Evolutionary conservation across 495 filamentous ascomycete species (phyloP), one percentile per base, ranked within the genome.

Genomic region (Entonaema liquescens): DNA sequence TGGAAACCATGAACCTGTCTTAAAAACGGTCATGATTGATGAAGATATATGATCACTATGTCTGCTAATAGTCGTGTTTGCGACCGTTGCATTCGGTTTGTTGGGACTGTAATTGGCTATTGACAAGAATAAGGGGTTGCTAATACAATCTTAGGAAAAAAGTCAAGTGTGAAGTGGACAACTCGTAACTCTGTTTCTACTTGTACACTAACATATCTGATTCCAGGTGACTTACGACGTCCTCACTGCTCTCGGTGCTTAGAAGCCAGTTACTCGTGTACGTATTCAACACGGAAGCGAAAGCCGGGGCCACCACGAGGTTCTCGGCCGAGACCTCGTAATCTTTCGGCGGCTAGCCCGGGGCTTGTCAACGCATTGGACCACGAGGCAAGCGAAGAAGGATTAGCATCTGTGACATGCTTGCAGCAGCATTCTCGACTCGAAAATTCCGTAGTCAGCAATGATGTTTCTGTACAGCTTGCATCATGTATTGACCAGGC

Each of bases 291-390:
- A 28, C 57, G 57, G 38, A 71, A 60, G 47, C 71, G 67, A 59
- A 78, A 74, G 55, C 76, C 75, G 9, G 75, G 75, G 5, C 74
- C 74, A 15, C 59, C 70, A 1, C 65, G 72, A 50, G 71, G 71
- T 2, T 36, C 62, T 29, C 74, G 62, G 9, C 54, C 60, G 6
- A 62, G 38, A 17, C 15, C 19, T 54, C 47, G 65, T 11, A 7
- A 40, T 12, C 25, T 3, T 26, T 31, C 26, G 36, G 17, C 11
- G 9, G 49, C 49, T 2, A 61, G 35, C 9, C 35, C 17, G 4
- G n/a, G n/a, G 25, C 5, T 17, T 4, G 17, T 54, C 36, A 33
- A 23, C 2, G 17, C 47, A 54, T 42, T 12, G 23, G 49, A n/a
- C 17, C 11, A 54, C 6, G 21, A 62, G 12, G 13, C 31, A 26